A percentile compares a stretch with the other conserved stretches of the same genome.
phyloP scores from a whole-genome alignment of 305 asterid species.

The Stenogyne calaminthoides region DNA sequence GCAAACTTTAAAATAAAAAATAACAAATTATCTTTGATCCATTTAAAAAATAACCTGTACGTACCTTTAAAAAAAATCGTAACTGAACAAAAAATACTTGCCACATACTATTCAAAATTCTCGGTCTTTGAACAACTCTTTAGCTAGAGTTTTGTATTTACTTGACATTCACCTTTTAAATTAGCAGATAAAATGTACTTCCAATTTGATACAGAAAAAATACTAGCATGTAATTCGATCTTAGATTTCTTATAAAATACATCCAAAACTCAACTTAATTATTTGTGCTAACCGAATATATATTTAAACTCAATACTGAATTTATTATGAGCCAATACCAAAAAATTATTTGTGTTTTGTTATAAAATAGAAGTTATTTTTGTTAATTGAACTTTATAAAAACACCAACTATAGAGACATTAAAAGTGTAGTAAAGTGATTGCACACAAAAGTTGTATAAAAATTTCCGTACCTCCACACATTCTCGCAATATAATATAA shows the following conservation, averaged over 20 bases:
- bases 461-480: conserved; percentile 24
- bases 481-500: not conserved
- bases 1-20: too few species aligned
- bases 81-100: not conserved
- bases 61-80: not conserved
- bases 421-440: not conserved
- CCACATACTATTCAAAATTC: not conserved
- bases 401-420: not conserved
- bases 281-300: too few species aligned
- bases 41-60: too few species aligned
- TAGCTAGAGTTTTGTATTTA: not conserved
- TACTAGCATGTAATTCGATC: too few species aligned
- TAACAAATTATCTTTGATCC: too few species aligned
- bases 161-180: not conserved
- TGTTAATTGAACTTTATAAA: not conserved
- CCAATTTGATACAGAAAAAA: not conserved
- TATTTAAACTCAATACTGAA: too few species aligned
- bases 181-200: not conserved
- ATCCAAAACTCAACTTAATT: too few species aligned
- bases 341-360: too few species aligned
- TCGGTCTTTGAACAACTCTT: not conserved
- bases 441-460: not conserved
- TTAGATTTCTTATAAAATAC: too few species aligned
- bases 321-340: too few species aligned
- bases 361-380: not conserved